Evolutionary conservation across 2,329 filamentous ascomycete genomes (phyloP), one percentile per base, ranked within the genome.

Genomic region (Aspergillus tanneri): DNA sequence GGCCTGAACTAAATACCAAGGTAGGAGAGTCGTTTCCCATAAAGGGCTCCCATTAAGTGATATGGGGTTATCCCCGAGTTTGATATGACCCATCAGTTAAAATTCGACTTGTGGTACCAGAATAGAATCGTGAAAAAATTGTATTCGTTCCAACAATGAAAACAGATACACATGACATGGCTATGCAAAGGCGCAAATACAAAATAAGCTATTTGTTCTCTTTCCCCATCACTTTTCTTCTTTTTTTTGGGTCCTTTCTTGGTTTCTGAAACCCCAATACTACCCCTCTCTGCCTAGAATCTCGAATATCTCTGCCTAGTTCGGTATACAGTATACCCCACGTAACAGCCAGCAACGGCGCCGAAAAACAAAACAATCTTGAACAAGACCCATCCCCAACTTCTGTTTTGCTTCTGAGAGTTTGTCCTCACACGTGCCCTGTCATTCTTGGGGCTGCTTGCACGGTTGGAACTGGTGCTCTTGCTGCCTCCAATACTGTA

Each of bases 251-350:
- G 42, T 35, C 24, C 25, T 14, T 46, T 32, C 23, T 41, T 19
- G 43, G 21, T 40, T 27, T 18, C 11, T 25, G 11, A 36, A 32
- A 4, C 28, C 28, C 14, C 18, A 16, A 28, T 9, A 28, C 28
- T 18, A 5, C 30, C 30, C 11, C 28, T 25, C 28, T 9, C 18
- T 14, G 27, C 36, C 41, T 57, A 69, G 48, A 70, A 71, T 37
- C 68, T 58, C 45, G 67, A 70, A 21, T 66, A 66, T 66, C 81
- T 82, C 68, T 74, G 77, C 53, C 68, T 72, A 55, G 86, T 71
- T 65, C 91, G 82, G 74, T 88, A 99, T 37, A 86, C 80, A 5
- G 90, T 96, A 68, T 80, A 97, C 22, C 90, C 92, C 36, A 90
- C 83, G 68, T 97, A 99, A 4, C 69, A 87, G 57, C 87, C 91